Conservation (phyloP, 495 filamentous ascomycete species). For the Chaetomidium leptoderma region DNA sequence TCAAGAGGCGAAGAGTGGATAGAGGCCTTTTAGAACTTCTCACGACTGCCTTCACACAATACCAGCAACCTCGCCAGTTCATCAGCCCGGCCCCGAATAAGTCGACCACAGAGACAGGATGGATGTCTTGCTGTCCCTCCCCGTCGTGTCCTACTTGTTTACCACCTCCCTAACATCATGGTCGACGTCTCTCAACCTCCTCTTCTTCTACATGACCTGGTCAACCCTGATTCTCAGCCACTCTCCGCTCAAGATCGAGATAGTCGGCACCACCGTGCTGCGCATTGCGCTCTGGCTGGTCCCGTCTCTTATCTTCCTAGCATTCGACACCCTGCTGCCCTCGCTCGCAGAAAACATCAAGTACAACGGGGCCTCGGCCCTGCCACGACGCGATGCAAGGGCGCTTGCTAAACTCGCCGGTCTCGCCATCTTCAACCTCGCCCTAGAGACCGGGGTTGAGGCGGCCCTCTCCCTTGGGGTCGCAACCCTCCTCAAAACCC, state of each 20-base stretch:
- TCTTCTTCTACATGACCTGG: constrained; percentile 93
- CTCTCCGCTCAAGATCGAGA: constrained; percentile 68
- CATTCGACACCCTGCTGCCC: constrained; percentile 68
- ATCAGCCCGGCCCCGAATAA: neutral
- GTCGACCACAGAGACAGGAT: constrained; percentile 27
- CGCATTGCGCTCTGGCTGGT: constrained; percentile 69
- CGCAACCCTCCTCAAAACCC: constrained; percentile 26
- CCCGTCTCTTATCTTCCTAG: constrained; percentile 68
- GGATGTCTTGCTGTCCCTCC: constrained; percentile 64
- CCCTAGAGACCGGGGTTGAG: constrained; percentile 54
- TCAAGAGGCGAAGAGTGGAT: too few species aligned
- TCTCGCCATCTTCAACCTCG: constrained; percentile 63
- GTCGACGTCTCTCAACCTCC: constrained; percentile 73
- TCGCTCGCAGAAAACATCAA: constrained; percentile 64
- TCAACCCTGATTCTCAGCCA: constrained; percentile 75
- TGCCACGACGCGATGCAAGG: constrained; percentile 55
- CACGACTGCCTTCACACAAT: too few species aligned
- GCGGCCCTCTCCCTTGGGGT: constrained; percentile 43
- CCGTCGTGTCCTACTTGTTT: constrained; percentile 63
- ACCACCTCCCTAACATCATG: constrained; percentile 53
- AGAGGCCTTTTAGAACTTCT: too few species aligned
- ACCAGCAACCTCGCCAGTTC: too few species aligned
- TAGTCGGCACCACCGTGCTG: constrained; percentile 61
- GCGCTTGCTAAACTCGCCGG: constrained; percentile 39
- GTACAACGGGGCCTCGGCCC: constrained; percentile 56